Conservation (phyloP, 2,329 filamentous ascomycete species). For the Myriangium duriaei region DNA sequence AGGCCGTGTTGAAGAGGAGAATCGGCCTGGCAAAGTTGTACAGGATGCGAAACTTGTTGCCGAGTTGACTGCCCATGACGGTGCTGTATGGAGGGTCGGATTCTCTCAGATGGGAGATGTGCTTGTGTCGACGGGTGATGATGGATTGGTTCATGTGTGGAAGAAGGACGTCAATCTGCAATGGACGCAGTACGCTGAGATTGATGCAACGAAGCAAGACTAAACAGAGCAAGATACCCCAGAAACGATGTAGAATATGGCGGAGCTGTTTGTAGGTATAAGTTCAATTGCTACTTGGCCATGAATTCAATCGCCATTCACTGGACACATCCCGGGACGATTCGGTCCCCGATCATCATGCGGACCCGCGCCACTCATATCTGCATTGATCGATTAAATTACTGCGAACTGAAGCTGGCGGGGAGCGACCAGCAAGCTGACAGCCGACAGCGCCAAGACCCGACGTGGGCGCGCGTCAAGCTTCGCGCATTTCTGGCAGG, state of each 20-base stretch:
- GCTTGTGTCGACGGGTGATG: conserved; percentile 63
- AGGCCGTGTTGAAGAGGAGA: conserved; percentile 41
- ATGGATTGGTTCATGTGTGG: conserved; percentile 46
- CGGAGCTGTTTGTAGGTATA: too few relatives aligned
- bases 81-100: conserved; percentile 62
- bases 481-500: conserved; percentile 4
- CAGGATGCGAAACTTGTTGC: conserved; percentile 54
- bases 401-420: too few relatives aligned
- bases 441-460: too few relatives aligned
- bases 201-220: conserved; percentile 23
- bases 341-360: too few relatives aligned
- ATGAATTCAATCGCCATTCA: too few relatives aligned
- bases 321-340: too few relatives aligned
- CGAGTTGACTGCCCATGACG: conserved; percentile 53
- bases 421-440: too few relatives aligned
- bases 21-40: conserved; percentile 49
- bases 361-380: too few relatives aligned
- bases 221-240: conserved; percentile 3
- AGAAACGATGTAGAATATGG: not conserved
- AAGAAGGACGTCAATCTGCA: conserved; percentile 36
- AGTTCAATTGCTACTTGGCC: too few relatives aligned
- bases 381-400: too few relatives aligned
- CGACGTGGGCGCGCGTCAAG: conserved; percentile 5
- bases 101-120: conserved; percentile 54
- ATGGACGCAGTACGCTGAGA: conserved; percentile 38